Evolutionary conservation across 2,329 filamentous ascomycete species (phyloP).

Genomic region (Monosporascus ibericus): DNA sequence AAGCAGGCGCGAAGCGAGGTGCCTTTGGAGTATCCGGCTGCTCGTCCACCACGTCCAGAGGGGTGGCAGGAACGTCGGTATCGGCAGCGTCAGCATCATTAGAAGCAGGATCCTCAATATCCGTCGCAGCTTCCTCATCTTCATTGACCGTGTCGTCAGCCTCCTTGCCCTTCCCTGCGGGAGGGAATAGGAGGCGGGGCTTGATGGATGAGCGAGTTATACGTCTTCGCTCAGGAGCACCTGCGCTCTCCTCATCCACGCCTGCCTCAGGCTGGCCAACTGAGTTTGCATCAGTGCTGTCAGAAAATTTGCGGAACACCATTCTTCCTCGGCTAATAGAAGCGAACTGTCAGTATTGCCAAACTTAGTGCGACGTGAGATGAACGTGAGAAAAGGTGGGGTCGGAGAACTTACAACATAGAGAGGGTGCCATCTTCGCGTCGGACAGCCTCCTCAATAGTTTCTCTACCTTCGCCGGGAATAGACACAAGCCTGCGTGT

Average conservation of each 20-base stretch:
- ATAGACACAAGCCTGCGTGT: conserved; percentile 49
- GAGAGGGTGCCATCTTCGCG: conserved; percentile 70
- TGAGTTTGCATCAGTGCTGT: conserved; percentile 29
- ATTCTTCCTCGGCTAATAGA: conserved; percentile 66
- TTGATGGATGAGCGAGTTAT: conserved; percentile 65
- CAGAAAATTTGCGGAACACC: conserved; percentile 63
- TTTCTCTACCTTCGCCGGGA: conserved; percentile 50
- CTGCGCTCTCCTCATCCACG: conserved; percentile 23
- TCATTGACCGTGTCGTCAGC: conserved; percentile 35
- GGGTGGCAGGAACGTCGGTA: conserved; percentile 31
- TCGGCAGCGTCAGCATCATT: conserved; percentile 29
- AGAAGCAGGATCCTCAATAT: conserved; percentile 47
- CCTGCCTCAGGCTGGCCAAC: conserved; percentile 28
- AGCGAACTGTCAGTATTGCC: conserved; percentile 8
- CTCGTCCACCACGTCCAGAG: conserved; percentile 26
- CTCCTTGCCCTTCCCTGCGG: conserved; percentile 40
- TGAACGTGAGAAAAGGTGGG: background rate
- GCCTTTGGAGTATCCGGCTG: conserved; percentile 46
- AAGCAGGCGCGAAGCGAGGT: conserved; percentile 49
- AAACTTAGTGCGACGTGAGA: conserved; percentile 3
- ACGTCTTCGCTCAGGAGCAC: conserved; percentile 27
- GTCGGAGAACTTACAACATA: conserved; percentile 59
- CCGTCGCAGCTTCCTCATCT: conserved; percentile 54
- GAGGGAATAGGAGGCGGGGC: conserved; percentile 65
- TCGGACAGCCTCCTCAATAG: conserved; percentile 56